Evolutionary conservation across 116 monocot genomes (phyloP).

Genomic region (Thalassia testudinum): DNA sequence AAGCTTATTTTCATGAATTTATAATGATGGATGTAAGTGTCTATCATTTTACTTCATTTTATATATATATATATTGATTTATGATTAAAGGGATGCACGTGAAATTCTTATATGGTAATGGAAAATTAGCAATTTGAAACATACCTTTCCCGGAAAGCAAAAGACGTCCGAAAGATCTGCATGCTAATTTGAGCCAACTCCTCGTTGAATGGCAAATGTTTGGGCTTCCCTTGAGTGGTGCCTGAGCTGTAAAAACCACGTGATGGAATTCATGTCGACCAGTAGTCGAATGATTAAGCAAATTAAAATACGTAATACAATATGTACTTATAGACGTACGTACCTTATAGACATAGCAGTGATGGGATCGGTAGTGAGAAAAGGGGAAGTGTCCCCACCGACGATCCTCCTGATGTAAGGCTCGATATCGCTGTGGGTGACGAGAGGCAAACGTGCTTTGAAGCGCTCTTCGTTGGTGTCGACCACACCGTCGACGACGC

Average conservation of each 20-base stretch:
- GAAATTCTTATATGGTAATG: no score
- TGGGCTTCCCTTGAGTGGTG: constrained; percentile 78
- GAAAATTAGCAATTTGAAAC: no score
- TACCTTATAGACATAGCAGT: constrained; percentile 35
- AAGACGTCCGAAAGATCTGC: constrained; percentile 62
- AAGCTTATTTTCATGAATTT: neutral
- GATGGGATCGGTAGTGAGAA: constrained; percentile 35
- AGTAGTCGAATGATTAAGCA: no score
- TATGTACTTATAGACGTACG: no score
- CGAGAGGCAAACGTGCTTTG: constrained; percentile 24
- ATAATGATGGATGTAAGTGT: no score
- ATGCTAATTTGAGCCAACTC: constrained; percentile 44
- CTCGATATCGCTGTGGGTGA: constrained; percentile 28
- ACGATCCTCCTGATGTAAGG: constrained; percentile 33
- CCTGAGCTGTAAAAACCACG: constrained; percentile 41
- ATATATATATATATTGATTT: no score
- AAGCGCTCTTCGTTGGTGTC: constrained; percentile 30
- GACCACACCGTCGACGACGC: constrained; percentile 16
- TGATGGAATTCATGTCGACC: neutral
- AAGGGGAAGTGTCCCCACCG: constrained; percentile 24
- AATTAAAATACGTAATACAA: no score
- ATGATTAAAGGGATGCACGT: no score
- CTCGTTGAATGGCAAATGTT: constrained; percentile 68
- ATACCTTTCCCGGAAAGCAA: constrained; percentile 59
- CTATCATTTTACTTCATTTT: no score